These are phyloP conservation scores for Moringa oleifera DNA, from an alignment of 345 rosid genomes.

Conservation along the genomic window DNA sequence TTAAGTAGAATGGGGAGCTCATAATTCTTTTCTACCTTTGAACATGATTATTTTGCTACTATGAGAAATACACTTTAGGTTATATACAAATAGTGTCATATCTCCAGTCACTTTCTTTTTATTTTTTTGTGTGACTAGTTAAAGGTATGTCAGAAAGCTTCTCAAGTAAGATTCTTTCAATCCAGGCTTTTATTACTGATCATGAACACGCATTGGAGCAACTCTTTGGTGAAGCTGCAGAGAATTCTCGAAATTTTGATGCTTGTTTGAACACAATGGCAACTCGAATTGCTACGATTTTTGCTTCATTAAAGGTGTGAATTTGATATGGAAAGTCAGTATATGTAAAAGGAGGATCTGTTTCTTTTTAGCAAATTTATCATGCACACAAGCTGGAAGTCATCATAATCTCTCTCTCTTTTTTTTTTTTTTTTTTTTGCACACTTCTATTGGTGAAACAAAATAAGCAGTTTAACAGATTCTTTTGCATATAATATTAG, in stretches of 20 bases:
- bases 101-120: not conserved
- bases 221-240: constrained; percentile 54
- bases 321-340: not conserved
- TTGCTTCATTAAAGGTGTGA: constrained; percentile 84
- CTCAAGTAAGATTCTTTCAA: constrained; percentile 12
- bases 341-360: not conserved
- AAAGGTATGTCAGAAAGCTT: constrained; percentile 1
- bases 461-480: too few species aligned
- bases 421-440: too few species aligned
- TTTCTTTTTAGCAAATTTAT: not conserved
- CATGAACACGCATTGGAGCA: constrained; percentile 70
- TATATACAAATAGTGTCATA: not conserved
- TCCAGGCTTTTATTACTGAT: constrained; percentile 88
- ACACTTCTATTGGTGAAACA: too few species aligned
- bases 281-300: constrained; percentile 78
- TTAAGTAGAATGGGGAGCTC: not conserved
- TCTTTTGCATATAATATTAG: not conserved
- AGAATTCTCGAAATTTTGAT: constrained; percentile 53
- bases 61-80: not conserved
- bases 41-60: not conserved
- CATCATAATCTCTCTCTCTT: not conserved
- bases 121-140: not conserved
- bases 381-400: not conserved
- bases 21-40: not conserved
- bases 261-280: constrained; percentile 77